Evolutionary conservation across 2,329 filamentous ascomycete species (phyloP).

Genomic region (Dothistroma septosporum): DNA sequence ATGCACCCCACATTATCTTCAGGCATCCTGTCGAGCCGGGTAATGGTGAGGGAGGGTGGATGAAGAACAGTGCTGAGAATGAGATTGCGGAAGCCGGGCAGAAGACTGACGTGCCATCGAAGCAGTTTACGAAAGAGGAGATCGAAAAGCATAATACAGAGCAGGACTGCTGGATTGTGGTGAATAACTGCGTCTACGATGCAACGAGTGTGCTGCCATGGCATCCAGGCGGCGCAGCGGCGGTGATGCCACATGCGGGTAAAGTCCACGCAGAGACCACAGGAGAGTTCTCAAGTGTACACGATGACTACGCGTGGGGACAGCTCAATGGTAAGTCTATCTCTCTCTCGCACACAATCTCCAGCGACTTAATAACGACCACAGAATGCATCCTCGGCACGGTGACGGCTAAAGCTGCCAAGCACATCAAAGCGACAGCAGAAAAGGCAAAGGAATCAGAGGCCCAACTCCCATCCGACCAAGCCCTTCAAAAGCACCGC

Average conservation of each 20-base stretch:
- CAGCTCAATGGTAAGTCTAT: conserved; percentile 35
- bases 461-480: conserved; percentile 28
- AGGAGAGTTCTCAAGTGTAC: conserved; percentile 49
- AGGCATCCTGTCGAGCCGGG: conserved; percentile 47
- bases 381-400: conserved; percentile 50
- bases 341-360: background rate
- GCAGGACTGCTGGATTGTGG: conserved; percentile 52
- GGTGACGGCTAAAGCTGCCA: conserved; percentile 48
- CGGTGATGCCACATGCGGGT: conserved; percentile 49
- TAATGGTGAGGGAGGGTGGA: conserved; percentile 48
- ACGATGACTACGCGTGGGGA: conserved; percentile 50
- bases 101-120: conserved; percentile 43
- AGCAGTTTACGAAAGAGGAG: conserved; percentile 52
- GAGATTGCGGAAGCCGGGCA: conserved; percentile 45
- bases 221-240: conserved; percentile 50
- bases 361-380: background rate
- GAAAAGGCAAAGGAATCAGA: conserved; percentile 40
- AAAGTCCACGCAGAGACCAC: conserved; percentile 49
- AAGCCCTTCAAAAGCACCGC: conserved; percentile 43
- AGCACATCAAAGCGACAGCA: conserved; percentile 45
- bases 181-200: conserved; percentile 52
- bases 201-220: conserved; percentile 46
- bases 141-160: conserved; percentile 50
- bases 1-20: conserved; percentile 39
- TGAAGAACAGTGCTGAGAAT: conserved; percentile 47